A percentile compares a stretch with the other conserved stretches of the same genome.
phyloP scores from a whole-genome alignment of 2,329 filamentous ascomycete genomes.

The Alternaria ethzedia region DNA sequence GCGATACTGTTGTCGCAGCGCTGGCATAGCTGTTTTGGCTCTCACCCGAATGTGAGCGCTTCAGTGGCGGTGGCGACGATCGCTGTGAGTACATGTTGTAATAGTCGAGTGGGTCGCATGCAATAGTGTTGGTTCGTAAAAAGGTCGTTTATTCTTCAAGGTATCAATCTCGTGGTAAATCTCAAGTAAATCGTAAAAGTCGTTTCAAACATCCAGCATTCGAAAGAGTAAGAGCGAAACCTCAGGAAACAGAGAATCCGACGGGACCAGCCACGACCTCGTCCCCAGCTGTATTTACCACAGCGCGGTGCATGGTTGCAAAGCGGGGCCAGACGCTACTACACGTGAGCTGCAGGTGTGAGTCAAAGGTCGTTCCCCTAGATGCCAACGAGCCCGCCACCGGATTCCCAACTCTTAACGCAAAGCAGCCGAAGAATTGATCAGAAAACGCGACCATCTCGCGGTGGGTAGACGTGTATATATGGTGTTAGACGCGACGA shows the following conservation, averaged over 20 bases:
- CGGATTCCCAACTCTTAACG: conserved; percentile 27
- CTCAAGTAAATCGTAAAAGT: conserved; percentile 22
- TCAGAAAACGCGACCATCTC: conserved; percentile 50
- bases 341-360: conserved; percentile 52
- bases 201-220: conserved; percentile 28
- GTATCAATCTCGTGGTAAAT: conserved; percentile 19
- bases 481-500: conserved; percentile 49
- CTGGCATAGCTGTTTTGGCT: conserved; percentile 47
- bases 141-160: conserved; percentile 5
- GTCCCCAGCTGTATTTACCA: conserved; percentile 40
- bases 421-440: conserved; percentile 41
- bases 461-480: conserved; percentile 48
- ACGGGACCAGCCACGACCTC: conserved; percentile 29
- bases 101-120: conserved; percentile 25
- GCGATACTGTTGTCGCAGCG: conserved; percentile 43
- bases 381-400: conserved; percentile 19
- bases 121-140: conserved; percentile 1
- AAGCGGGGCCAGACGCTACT: conserved; percentile 25
- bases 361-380: conserved; percentile 43
- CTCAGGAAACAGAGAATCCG: conserved; percentile 30
- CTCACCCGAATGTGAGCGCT: conserved; percentile 46
- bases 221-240: conserved; percentile 22
- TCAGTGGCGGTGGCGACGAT: conserved; percentile 45
- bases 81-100: conserved; percentile 42
- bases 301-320: conserved; percentile 2